These are phyloP conservation scores for Chlorophyllum brunneum DNA, from an alignment of 768 basidiomycete genomes.

Conservation along the genomic window DNA sequence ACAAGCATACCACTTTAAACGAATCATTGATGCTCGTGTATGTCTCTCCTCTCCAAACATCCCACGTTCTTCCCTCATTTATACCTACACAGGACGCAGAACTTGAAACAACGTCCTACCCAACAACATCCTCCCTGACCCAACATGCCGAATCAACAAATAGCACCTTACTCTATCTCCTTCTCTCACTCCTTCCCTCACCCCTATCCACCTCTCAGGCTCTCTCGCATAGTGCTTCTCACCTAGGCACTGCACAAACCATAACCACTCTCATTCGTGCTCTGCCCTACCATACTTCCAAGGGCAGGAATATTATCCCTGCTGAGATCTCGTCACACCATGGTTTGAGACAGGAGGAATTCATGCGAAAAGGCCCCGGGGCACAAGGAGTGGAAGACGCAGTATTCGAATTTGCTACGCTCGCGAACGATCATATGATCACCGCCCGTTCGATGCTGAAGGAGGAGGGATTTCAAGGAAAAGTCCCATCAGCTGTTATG, in stretches of 20 bases:
- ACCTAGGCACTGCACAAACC: slow-evolving; percentile 74
- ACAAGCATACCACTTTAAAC: slow-evolving; percentile 72
- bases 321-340: slow-evolving; percentile 79
- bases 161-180: slow-evolving; percentile 72
- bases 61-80: not conserved
- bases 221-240: slow-evolving; percentile 75
- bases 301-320: slow-evolving; percentile 71
- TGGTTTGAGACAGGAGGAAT: slow-evolving; percentile 74
- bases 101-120: slow-evolving; percentile 57
- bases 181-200: slow-evolving; percentile 63
- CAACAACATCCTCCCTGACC: slow-evolving; percentile 64
- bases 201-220: slow-evolving; percentile 39
- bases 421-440: slow-evolving; percentile 76
- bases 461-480: slow-evolving; percentile 41
- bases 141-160: slow-evolving; percentile 79
- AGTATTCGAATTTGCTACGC: slow-evolving; percentile 77
- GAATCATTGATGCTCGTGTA: slow-evolving; percentile 84
- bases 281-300: slow-evolving; percentile 71
- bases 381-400: slow-evolving; percentile 70
- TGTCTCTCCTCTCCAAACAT: slow-evolving; percentile 21
- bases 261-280: slow-evolving; percentile 70
- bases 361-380: slow-evolving; percentile 54
- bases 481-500: slow-evolving; percentile 55
- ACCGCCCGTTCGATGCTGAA: slow-evolving; percentile 72
- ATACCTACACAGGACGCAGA: slow-evolving; percentile 51